Conservation (phyloP, 2,329 filamentous ascomycete species). For the Penicillium decumbens region DNA sequence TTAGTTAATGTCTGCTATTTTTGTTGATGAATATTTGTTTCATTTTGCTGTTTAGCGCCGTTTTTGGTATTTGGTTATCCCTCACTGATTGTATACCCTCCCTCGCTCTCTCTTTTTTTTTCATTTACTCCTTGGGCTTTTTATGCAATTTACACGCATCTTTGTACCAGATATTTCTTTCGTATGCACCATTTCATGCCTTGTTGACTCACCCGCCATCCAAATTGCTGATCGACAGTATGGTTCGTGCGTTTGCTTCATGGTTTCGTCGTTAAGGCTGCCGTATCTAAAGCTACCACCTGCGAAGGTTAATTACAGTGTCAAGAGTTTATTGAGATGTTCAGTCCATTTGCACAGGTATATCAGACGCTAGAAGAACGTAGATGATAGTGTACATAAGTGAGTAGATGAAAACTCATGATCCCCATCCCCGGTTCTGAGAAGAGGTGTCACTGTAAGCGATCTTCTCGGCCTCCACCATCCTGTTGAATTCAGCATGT, state of each 20-base stretch:
- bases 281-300: constrained; percentile 13
- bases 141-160: not conserved
- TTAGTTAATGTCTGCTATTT: not conserved
- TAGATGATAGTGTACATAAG: constrained; percentile 11
- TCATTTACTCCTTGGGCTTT: not conserved
- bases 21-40: not conserved
- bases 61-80: constrained; percentile 5
- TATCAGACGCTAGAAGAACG: not conserved
- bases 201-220: constrained; percentile 2
- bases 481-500: constrained; percentile 42
- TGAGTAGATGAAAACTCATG: not conserved
- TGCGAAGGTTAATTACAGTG: constrained; percentile 19
- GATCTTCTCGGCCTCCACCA: constrained; percentile 42
- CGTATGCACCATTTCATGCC: not conserved
- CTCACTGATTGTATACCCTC: constrained; percentile 11
- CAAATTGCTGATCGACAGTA: constrained; percentile 3
- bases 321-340: constrained; percentile 2
- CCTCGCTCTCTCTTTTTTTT: constrained; percentile 4
- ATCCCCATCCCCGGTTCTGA: constrained; percentile 16
- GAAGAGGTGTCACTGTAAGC: constrained; percentile 15
- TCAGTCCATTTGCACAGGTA: not conserved
- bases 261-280: not conserved
- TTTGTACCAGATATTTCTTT: not conserved
- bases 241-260: not conserved
- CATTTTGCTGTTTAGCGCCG: constrained; percentile 15